Conservation (phyloP, 176 grass and related monocot genomes). For the Lolium multiflorum region DNA sequence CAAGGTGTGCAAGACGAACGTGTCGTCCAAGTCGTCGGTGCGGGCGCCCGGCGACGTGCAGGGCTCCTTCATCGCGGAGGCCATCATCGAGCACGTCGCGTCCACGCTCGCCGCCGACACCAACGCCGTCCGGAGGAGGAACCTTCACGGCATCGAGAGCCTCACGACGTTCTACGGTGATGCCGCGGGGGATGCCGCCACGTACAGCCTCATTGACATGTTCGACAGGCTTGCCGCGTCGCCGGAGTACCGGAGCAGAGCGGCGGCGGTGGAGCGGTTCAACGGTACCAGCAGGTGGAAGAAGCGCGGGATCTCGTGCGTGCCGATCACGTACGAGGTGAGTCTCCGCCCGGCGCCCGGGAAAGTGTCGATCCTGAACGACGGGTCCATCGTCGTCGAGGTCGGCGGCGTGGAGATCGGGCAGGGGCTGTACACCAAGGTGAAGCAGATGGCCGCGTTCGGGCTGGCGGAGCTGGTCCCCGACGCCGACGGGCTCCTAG, state of each 20-base stretch:
- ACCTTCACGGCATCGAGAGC: slow-evolving; percentile 76
- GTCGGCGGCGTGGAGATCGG: slow-evolving; percentile 88
- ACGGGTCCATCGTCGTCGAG: slow-evolving; percentile 85
- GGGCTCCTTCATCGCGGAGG: slow-evolving; percentile 89
- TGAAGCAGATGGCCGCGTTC: slow-evolving; percentile 82
- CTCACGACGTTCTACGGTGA: slow-evolving; percentile 53
- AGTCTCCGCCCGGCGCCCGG: slow-evolving; percentile 44
- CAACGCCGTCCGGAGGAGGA: slow-evolving; percentile 66
- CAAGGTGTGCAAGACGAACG: slow-evolving; percentile 89
- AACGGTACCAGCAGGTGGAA: slow-evolving; percentile 70
- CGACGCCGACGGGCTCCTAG: slow-evolving; percentile 55
- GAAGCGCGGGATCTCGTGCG: slow-evolving; percentile 88
- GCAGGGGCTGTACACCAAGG: slow-evolving; percentile 89
- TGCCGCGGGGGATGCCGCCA: slow-evolving; percentile 49
- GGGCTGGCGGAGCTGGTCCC: slow-evolving; percentile 53
- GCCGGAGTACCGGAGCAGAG: slow-evolving; percentile 52
- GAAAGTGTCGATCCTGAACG: slow-evolving; percentile 87
- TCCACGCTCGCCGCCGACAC: slow-evolving; percentile 57
- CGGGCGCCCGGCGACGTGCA: slow-evolving; percentile 74
- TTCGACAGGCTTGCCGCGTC: slow-evolving; percentile 73
- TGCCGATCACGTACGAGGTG: slow-evolving; percentile 68
- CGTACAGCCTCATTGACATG: slow-evolving; percentile 72
- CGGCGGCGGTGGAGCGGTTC: slow-evolving; percentile 48
- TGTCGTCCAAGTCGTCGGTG: slow-evolving; percentile 67
- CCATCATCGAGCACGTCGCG: slow-evolving; percentile 81